A percentile compares a stretch with the other conserved stretches of the same genome.
phyloP scores from a whole-genome alignment of 108 stramenopile species.

The Stephanodiscus triporus region DNA sequence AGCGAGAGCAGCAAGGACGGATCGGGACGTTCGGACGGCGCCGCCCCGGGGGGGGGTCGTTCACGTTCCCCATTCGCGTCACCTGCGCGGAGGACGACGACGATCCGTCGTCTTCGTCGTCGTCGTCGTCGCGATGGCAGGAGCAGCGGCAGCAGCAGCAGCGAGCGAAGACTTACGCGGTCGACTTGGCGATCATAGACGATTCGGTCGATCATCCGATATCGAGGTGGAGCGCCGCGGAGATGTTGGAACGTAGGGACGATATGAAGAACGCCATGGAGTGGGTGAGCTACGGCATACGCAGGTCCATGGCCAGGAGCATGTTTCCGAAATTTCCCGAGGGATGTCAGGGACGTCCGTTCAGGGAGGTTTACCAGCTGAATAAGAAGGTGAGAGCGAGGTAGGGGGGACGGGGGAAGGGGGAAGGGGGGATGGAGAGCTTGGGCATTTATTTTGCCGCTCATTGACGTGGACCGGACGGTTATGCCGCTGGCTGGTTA shows the following conservation, averaged over 20 bases:
- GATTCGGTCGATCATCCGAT: slow-evolving; percentile 43
- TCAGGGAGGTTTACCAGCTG: slow-evolving; percentile 88
- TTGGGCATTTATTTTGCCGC: too few species aligned
- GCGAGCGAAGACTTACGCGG: slow-evolving; percentile 47
- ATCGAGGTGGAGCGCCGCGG: slow-evolving; percentile 26
- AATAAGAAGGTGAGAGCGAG: slow-evolving; percentile 81
- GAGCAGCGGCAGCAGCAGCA: slow-evolving; percentile 1
- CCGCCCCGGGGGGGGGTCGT: slow-evolving; percentile 18
- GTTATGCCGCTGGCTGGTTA: neutral
- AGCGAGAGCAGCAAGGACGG: neutral
- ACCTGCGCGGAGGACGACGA: slow-evolving; percentile 52
- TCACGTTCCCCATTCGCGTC: slow-evolving; percentile 50
- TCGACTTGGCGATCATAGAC: slow-evolving; percentile 45
- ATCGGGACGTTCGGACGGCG: slow-evolving; percentile 11
- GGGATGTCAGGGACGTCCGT: slow-evolving; percentile 78
- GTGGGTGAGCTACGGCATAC: slow-evolving; percentile 54
- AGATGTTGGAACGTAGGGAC: slow-evolving; percentile 39
- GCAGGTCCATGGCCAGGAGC: slow-evolving; percentile 74
- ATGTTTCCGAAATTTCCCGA: slow-evolving; percentile 88
- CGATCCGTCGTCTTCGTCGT: slow-evolving; percentile 2
- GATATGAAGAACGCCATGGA: slow-evolving; percentile 53
- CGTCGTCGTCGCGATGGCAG: neutral
- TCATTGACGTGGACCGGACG: too few species aligned
- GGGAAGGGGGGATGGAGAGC: neutral
- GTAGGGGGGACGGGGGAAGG: neutral